phyloP scores from a whole-genome alignment of 805 yeast genomes.

The Candida ovalis region DNA sequence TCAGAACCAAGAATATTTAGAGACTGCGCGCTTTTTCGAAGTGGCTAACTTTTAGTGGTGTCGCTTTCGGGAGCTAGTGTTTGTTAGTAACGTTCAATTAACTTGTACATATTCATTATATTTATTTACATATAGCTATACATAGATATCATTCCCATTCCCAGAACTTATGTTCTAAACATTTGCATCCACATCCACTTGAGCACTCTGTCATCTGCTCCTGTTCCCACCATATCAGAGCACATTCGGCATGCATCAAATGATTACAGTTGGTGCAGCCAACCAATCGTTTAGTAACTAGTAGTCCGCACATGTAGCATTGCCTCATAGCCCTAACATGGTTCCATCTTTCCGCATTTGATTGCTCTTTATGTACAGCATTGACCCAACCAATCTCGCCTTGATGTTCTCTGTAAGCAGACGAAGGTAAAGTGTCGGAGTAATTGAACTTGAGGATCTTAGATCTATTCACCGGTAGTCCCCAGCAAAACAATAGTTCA shows the following conservation, averaged over 20 bases:
- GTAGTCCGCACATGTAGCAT: slow-evolving; percentile 66
- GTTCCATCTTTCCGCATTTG: slow-evolving; percentile 10
- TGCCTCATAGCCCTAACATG: slow-evolving; percentile 27
- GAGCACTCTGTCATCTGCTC: slow-evolving; percentile 56
- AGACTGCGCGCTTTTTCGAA: neutral
- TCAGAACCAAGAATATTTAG: neutral
- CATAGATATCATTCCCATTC: slow-evolving; percentile 7
- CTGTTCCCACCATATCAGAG: slow-evolving; percentile 70
- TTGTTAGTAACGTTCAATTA: too few relatives aligned
- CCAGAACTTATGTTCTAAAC: slow-evolving; percentile 36
- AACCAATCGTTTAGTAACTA: slow-evolving; percentile 56
- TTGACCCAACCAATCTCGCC: slow-evolving; percentile 29
- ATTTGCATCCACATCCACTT: slow-evolving; percentile 80
- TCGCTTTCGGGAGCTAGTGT: neutral
- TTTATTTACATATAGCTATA: too few relatives aligned
- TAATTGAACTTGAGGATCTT: slow-evolving; percentile 73
- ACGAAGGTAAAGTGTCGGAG: slow-evolving; percentile 6
- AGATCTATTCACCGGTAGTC: slow-evolving; percentile 71
- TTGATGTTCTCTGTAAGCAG: slow-evolving; percentile 20
- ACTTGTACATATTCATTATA: too few relatives aligned
- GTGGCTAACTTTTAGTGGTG: neutral
- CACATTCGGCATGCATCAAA: slow-evolving; percentile 74
- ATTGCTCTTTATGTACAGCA: slow-evolving; percentile 10
- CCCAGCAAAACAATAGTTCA: slow-evolving; percentile 75
- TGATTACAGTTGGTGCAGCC: slow-evolving; percentile 77